These are phyloP conservation scores for Capsicum pubescens DNA, from an alignment of 257 asterid species.

Conservation along the genomic window DNA sequence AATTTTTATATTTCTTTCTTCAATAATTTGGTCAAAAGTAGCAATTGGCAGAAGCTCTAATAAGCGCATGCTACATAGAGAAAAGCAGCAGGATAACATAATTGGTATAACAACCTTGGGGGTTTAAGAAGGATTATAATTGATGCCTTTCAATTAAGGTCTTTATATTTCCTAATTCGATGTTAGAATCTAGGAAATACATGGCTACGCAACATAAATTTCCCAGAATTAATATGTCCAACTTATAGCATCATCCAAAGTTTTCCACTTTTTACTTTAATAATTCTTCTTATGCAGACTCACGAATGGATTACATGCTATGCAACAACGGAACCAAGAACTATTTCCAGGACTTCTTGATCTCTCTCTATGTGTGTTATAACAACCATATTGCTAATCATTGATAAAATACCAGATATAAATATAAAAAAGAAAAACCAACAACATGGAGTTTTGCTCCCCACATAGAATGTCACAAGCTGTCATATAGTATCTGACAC, in stretches of 20 bases:
- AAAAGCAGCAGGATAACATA: neutral
- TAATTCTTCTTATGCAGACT: neutral
- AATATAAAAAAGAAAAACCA: neutral
- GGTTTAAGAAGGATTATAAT: neutral
- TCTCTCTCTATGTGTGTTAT: neutral
- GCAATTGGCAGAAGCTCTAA: neutral
- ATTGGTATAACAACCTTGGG: neutral
- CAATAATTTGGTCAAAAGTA: neutral
- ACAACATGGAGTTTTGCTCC: neutral
- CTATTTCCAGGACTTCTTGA: constrained; percentile 13
- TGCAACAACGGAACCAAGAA: constrained; percentile 3
- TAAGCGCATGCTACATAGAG: neutral
- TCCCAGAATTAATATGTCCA: constrained; percentile 1
- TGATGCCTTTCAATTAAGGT: neutral
- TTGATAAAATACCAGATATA: neutral
- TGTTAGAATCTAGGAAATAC: neutral
- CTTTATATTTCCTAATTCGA: neutral
- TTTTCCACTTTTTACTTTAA: neutral
- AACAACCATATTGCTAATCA: neutral
- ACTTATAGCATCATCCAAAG: constrained; percentile 5
- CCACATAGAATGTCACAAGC: neutral
- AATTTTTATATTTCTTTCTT: neutral
- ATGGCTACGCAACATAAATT: neutral
- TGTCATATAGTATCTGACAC: neutral
- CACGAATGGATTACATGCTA: neutral